These are phyloP conservation scores for Diplosphaera chodatii DNA, from an alignment of 139 green algal species.

Conservation along the genomic window DNA sequence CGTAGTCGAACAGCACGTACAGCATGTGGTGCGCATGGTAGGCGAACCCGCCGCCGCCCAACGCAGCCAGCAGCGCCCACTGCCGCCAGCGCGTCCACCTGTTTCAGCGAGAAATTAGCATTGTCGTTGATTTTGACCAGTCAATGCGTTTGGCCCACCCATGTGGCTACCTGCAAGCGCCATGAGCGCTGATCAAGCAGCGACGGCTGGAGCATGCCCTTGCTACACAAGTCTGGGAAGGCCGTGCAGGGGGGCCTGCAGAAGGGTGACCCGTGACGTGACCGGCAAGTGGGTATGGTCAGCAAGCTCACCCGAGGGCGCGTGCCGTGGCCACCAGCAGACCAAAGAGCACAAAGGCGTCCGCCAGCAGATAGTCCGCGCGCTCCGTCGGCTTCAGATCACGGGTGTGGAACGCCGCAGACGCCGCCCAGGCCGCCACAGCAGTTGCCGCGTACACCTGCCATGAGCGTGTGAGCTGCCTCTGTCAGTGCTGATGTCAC, in stretches of 20 bases:
- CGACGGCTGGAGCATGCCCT: too few species aligned
- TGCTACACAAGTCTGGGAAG: too few species aligned
- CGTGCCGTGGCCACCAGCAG: constrained; percentile 27
- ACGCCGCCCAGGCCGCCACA: constrained; percentile 70
- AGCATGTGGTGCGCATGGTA: constrained; percentile 71
- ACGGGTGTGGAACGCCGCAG: constrained; percentile 71
- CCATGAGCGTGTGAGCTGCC: too few species aligned
- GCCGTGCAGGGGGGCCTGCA: too few species aligned
- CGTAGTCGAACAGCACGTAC: constrained; percentile 82
- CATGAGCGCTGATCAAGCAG: too few species aligned
- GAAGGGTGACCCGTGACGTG: too few species aligned
- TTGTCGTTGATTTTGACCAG: too few species aligned
- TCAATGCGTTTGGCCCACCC: too few species aligned
- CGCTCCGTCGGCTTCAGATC: constrained; percentile 55
- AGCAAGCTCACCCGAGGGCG: not conserved
- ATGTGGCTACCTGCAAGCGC: too few species aligned
- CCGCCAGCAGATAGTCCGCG: constrained; percentile 62
- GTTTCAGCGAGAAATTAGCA: too few species aligned
- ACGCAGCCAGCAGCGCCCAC: constrained; percentile 5
- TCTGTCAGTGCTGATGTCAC: too few species aligned
- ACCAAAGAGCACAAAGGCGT: constrained; percentile 30
- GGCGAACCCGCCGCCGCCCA: constrained; percentile 2
- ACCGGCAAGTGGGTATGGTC: too few species aligned
- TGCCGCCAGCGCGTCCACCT: not conserved
- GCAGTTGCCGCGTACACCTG: constrained; percentile 46